Base-by-base conservation (phyloP, 164 flowering plant genomes). In the Saururus chinensis region DNA sequence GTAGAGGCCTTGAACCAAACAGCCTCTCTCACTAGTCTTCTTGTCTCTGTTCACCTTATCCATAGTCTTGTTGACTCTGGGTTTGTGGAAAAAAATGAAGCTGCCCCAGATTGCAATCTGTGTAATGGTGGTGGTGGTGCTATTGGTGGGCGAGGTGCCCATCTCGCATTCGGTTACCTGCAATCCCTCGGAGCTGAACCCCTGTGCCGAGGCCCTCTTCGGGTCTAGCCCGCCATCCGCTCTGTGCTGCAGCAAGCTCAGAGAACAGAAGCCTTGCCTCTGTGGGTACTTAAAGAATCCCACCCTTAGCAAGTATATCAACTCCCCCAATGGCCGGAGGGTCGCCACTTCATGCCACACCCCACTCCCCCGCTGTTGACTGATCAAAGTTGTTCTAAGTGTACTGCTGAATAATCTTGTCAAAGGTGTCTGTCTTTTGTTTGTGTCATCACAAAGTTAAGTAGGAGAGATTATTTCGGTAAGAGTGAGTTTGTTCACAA, bases 201-300 rank as follows among this genome's bases (percentile, higher is more conserved):
- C 64, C 8, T 62, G 57, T 17, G 57, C 57, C 19, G 57, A 57
- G 16, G 56, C 64, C 9, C 7, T 62, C 11, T n/a, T 30, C 9
- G 20, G 9, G 19, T 7, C n/a, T 5, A 20, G 11, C 24, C 21
- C 58, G 20, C 66, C 66, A 0, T 4, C 59, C 19, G 1, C 25
- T 19, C 14, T 6, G 21, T 64, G 66, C 41, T 64, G 66, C 60
- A 16, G 26, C 60, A 64, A 42, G 66, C 40, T 64, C 19, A 40
- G 42, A 37, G 40, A 41, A 14, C 60, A 64, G 25, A 7, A 21
- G 40, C 66, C 66, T 21, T 64, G 66, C 60, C 23, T 55, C 16
- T 64, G 66, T 51, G 26, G 20, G 53, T 64, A 64, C 40, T 4
- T 64, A 0, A 56, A 23, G 22, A 24, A 64, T 19, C 66, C 66